phyloP scores from a whole-genome alignment of 768 basidiomycete species.

The button mushroom (Agaricus bisporus) region DNA sequence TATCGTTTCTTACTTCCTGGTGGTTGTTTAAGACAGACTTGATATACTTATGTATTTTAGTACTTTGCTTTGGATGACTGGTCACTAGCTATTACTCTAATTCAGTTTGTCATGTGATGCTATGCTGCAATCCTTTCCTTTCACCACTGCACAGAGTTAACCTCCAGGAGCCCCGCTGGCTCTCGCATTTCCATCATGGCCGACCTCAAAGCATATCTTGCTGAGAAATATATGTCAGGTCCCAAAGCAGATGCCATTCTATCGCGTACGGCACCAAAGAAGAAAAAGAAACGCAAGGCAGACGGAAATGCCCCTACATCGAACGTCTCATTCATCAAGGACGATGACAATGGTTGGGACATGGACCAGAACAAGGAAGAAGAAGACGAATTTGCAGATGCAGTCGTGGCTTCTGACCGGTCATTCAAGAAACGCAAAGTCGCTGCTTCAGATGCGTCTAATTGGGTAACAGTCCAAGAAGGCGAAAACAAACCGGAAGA shows the following conservation, averaged over 20 bases:
- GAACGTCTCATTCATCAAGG: constrained; percentile 34
- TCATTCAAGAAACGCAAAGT: constrained; percentile 71
- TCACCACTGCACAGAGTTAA: too few species aligned
- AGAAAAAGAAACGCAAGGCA: constrained; percentile 67
- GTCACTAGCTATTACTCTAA: too few species aligned
- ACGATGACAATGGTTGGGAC: constrained; percentile 74
- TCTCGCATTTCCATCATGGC: constrained; percentile 26
- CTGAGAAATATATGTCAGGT: constrained; percentile 93
- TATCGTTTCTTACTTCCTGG: constrained; percentile 52
- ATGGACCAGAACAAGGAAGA: constrained; percentile 38
- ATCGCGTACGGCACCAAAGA: constrained; percentile 50
- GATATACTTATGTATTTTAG: background rate
- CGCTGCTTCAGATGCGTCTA: constrained; percentile 32
- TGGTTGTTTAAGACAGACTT: constrained; percentile 37
- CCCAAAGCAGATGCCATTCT: constrained; percentile 95
- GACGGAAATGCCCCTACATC: constrained; percentile 20
- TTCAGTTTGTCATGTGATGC: too few species aligned
- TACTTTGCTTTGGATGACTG: too few species aligned
- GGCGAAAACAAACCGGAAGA: constrained; percentile 32
- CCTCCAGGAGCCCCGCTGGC: too few species aligned
- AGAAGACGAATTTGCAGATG: constrained; percentile 55
- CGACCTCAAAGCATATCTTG: constrained; percentile 75
- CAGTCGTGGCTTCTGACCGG: constrained; percentile 67
- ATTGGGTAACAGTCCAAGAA: constrained; percentile 66
- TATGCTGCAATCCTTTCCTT: too few species aligned